Evolutionary conservation across 179 eudicot genomes (phyloP).

Genomic region (Pouteria campechiana): DNA sequence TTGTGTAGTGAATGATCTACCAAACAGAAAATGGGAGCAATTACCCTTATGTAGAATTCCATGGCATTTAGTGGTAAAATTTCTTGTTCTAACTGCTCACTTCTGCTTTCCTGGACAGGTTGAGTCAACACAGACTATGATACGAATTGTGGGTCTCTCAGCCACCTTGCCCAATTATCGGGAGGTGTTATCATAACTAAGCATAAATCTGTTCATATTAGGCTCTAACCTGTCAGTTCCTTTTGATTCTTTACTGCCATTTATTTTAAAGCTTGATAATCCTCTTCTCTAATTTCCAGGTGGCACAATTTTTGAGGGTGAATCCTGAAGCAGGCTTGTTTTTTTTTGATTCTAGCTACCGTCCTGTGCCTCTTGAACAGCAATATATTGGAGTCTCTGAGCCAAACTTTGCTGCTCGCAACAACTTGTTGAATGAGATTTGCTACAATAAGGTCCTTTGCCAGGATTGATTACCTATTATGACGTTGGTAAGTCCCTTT

Average conservation of each 20-base stretch:
- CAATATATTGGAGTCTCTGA: slow-evolving; percentile 93
- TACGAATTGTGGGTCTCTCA: slow-evolving; percentile 96
- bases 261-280: not conserved
- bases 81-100: too few relatives aligned
- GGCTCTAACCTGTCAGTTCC: not conserved
- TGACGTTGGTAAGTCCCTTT: too few relatives aligned
- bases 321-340: slow-evolving; percentile 83
- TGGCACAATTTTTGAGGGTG: slow-evolving; percentile 95
- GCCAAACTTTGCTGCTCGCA: slow-evolving; percentile 73
- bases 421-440: slow-evolving; percentile 60
- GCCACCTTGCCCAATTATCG: slow-evolving; percentile 93
- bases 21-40: too few relatives aligned
- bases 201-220: not conserved
- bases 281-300: slow-evolving; percentile 25
- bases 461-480: too few relatives aligned
- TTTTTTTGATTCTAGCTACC: slow-evolving; percentile 97
- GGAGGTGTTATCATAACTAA: slow-evolving; percentile 34
- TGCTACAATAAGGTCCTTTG: slow-evolving; percentile 72
- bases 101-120: slow-evolving; percentile 50
- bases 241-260: not conserved
- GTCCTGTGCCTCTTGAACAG: slow-evolving; percentile 99
- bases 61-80: too few relatives aligned
- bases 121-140: slow-evolving; percentile 93
- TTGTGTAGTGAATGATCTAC: too few relatives aligned
- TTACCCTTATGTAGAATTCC: too few relatives aligned